These are phyloP conservation scores for Leccinum olivaceopallidum DNA, from an alignment of 768 basidiomycete genomes.

Conservation along the genomic window DNA sequence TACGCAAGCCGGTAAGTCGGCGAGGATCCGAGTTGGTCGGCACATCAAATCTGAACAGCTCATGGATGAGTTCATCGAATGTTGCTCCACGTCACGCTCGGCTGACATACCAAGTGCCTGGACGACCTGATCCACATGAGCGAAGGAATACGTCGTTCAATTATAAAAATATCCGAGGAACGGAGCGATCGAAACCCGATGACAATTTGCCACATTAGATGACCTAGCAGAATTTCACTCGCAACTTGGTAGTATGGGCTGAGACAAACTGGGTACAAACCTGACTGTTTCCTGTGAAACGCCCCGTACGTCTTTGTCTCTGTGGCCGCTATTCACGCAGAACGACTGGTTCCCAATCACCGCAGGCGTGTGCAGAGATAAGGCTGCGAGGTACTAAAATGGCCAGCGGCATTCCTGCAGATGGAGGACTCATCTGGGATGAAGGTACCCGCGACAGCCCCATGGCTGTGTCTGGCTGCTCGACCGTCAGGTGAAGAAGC, in stretches of 20 bases:
- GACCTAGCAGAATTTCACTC: slow-evolving; percentile 6
- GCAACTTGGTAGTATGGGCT: slow-evolving; percentile 7
- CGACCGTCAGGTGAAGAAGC: slow-evolving; percentile 17
- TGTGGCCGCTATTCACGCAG: slow-evolving; percentile 6
- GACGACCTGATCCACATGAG: slow-evolving; percentile 27
- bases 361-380: slow-evolving; percentile 4
- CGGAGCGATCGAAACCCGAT: slow-evolving; percentile 6
- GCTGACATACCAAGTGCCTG: slow-evolving; percentile 8
- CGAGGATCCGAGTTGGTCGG: slow-evolving; percentile 12
- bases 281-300: slow-evolving; percentile 1
- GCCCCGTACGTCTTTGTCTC: not conserved
- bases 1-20: not conserved
- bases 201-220: not conserved
- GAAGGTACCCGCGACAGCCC: slow-evolving; percentile 11
- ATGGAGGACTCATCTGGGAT: slow-evolving; percentile 4
- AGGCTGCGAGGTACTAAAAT: not conserved
- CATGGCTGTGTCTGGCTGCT: slow-evolving; percentile 9
- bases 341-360: slow-evolving; percentile 17
- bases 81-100: not conserved
- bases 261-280: slow-evolving; percentile 14
- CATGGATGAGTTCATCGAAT: not conserved
- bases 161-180: slow-evolving; percentile 2
- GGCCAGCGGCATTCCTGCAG: slow-evolving; percentile 7
- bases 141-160: slow-evolving; percentile 4
- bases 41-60: not conserved